Conservation (phyloP, 148 eudicot species). For the Dianthus caryophyllus region DNA sequence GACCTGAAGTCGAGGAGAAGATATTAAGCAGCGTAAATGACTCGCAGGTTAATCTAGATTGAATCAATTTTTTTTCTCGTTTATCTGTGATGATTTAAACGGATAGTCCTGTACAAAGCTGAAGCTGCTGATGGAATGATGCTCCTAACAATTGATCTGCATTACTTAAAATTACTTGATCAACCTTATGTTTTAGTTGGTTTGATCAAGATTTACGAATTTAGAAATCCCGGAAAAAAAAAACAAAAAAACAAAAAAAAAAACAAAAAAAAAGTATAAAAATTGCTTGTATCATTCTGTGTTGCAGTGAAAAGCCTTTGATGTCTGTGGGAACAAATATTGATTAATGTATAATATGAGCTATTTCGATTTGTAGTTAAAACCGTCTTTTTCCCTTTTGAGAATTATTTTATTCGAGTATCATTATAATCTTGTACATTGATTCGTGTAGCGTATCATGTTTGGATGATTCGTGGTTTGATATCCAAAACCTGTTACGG, state of each 20-base stretch:
- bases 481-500: not conserved
- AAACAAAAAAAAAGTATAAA: not conserved
- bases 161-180: slow-evolving; percentile 25
- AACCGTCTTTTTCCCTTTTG: not conserved
- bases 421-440: not conserved
- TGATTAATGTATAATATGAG: slow-evolving; percentile 14
- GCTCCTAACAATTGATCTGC: slow-evolving; percentile 23
- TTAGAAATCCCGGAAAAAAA: not conserved
- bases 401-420: not conserved
- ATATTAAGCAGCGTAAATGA: slow-evolving; percentile 29
- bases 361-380: not conserved
- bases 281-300: slow-evolving; percentile 5
- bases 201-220: slow-evolving; percentile 17
- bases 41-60: slow-evolving; percentile 13
- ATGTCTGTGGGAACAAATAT: slow-evolving; percentile 13
- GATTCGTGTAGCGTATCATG: not conserved
- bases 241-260: not conserved
- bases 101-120: slow-evolving; percentile 29
- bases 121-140: slow-evolving; percentile 16
- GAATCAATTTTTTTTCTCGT: slow-evolving; percentile 13
- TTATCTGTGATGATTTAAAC: not conserved
- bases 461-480: not conserved
- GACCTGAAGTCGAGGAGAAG: slow-evolving; percentile 59
- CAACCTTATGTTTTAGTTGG: slow-evolving; percentile 32
- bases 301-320: slow-evolving; percentile 12